Evolutionary conservation across 805 yeast genomes (phyloP).

Genomic region (Pichia phayaonensis): DNA sequence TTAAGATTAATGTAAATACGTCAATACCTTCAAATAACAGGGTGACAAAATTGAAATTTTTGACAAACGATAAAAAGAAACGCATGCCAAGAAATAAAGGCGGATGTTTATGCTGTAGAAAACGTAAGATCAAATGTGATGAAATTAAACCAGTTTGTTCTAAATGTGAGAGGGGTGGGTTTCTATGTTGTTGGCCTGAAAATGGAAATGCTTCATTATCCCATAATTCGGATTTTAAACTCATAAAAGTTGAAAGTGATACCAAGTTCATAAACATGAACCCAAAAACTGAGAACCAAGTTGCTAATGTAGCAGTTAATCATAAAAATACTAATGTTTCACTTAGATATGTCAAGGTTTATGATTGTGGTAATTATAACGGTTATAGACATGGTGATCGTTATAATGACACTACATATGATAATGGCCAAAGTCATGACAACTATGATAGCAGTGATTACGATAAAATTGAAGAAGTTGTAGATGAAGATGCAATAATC

Average conservation of each 20-base stretch:
- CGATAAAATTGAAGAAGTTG: not conserved
- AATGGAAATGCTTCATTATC: slow-evolving; percentile 12
- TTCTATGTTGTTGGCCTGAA: slow-evolving; percentile 15
- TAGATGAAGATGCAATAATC: slow-evolving; percentile 17
- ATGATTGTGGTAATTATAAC: not conserved
- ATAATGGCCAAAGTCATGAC: not conserved
- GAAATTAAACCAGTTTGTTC: slow-evolving; percentile 17
- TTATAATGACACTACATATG: not conserved
- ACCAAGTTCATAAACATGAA: slow-evolving; percentile 1
- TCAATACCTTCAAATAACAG: not conserved
- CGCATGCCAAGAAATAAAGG: slow-evolving; percentile 5
- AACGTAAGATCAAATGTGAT: slow-evolving; percentile 22
- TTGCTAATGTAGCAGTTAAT: too few species aligned
- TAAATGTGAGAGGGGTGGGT: slow-evolving; percentile 10
- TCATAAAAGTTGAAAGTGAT: slow-evolving; percentile 9
- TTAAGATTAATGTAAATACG: not conserved
- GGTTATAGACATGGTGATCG: not conserved
- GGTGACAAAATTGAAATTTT: not conserved
- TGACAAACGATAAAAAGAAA: not conserved
- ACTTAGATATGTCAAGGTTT: too few species aligned
- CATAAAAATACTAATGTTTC: too few species aligned
- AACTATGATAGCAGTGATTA: not conserved
- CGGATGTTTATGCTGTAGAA: slow-evolving; percentile 24
- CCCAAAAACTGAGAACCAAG: not conserved
- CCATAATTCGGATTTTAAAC: slow-evolving; percentile 12